A percentile compares a stretch with the other conserved stretches of the same genome.
Conservation (phyloP, 345 rosid genomes). For the Reutealis trisperma region DNA sequence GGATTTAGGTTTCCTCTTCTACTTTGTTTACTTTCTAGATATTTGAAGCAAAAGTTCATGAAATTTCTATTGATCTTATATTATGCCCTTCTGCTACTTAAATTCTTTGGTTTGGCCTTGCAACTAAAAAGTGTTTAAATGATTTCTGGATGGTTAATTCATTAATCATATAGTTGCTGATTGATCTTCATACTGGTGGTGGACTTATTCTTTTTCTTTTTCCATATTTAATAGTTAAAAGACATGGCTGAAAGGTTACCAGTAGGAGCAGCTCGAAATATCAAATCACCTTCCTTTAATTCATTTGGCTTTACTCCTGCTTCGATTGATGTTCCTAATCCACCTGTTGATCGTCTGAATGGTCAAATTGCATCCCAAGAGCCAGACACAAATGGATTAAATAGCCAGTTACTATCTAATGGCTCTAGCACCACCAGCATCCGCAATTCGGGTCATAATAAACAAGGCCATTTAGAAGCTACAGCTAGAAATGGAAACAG, state of each 20-base stretch:
- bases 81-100: not conserved
- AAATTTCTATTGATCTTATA: too few relatives aligned
- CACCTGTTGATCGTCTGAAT: slow-evolving; percentile 21
- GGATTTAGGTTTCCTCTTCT: not conserved
- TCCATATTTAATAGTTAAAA: slow-evolving; percentile 50
- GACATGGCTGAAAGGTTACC: slow-evolving; percentile 88
- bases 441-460: slow-evolving; percentile 46
- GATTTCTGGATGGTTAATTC: not conserved
- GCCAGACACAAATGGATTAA: slow-evolving; percentile 24
- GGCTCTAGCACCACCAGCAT: slow-evolving; percentile 51
- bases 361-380: slow-evolving; percentile 28
- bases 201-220: slow-evolving; percentile 1
- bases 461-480: slow-evolving; percentile 60
- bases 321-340: slow-evolving; percentile 17
- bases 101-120: not conserved
- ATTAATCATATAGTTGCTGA: not conserved
- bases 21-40: not conserved
- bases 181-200: slow-evolving; percentile 24
- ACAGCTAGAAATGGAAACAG: slow-evolving; percentile 58
- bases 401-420: slow-evolving; percentile 42
- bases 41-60: not conserved
- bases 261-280: slow-evolving; percentile 25
- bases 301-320: slow-evolving; percentile 59
- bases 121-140: not conserved
- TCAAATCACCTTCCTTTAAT: slow-evolving; percentile 39